Evolutionary conservation across 352 stramenopile genomes (phyloP), one percentile per base, ranked within the genome.

Genomic region (Chrysophaeum taylorii): DNA sequence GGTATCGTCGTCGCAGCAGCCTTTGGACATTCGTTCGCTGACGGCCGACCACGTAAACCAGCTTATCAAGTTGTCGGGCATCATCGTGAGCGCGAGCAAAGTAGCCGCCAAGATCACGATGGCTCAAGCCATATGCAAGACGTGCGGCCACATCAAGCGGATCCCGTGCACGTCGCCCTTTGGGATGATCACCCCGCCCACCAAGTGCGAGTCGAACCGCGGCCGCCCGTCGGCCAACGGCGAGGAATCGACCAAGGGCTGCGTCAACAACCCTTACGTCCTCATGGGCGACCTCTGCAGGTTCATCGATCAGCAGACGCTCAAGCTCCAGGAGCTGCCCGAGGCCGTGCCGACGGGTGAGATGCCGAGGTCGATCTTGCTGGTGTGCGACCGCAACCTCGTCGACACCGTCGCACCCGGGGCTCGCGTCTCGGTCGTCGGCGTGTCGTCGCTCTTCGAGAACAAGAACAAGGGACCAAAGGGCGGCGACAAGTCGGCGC

Each of bases 241-340:
- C 25, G 71, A 74, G 14, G 63, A 70, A 53, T 35, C n/a, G 71
- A 70, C 39, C 37, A 43, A 14, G 71, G 77, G 31, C 78, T 86
- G 25, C 80, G 87, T 23, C 79, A 85, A 12, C 69, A 75, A 14
- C 71, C 61, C 2, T 41, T 50, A 27, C 57, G 36, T 52, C 57
- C 18, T 67, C 39, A 25, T 67, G 21, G 21, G 21, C 18, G 41
- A 60, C 14, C 72, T 72, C 42, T 84, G 85, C 50, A 81, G 89
- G 12, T 98, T 98, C 76, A 89, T 97, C 0, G 94, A 99, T 79
- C 91, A 96, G 72, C 95, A 99, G 83, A 97, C 92, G n/a, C 80
- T 98, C 35, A 99, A 98, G 82, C 81, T 99, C 42, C 90, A 97
- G 78, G 82, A 88, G 74, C 73, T 93, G 82, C 78, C 95, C 81